phyloP scores from a whole-genome alignment of 768 basidiomycete species.

The Boletus insuetus region DNA sequence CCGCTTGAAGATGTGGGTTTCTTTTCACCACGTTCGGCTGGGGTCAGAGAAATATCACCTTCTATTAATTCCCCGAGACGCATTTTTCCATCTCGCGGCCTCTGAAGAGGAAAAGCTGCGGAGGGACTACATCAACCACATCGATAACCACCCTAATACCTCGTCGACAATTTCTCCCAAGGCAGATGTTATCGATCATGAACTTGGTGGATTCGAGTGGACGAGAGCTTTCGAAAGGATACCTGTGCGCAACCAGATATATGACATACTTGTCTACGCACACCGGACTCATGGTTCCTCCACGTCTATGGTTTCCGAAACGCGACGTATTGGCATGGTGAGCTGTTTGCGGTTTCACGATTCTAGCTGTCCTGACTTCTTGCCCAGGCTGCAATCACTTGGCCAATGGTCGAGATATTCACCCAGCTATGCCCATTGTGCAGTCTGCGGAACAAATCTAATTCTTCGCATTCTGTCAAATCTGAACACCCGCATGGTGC shows the following conservation, averaged over 20 bases:
- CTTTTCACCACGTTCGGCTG: conserved; percentile 57
- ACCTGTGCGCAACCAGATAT: conserved; percentile 65
- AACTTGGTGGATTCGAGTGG: conserved; percentile 32
- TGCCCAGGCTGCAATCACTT: conserved; percentile 62
- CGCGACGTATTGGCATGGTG: conserved; percentile 58
- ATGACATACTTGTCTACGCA: conserved; percentile 64
- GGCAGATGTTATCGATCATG: conserved; percentile 15
- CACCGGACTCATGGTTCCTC: conserved; percentile 59
- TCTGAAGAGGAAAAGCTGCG: conserved; percentile 51
- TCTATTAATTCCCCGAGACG: conserved; percentile 58
- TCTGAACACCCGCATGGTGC: conserved; percentile 12
- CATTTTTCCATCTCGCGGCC: conserved; percentile 49
- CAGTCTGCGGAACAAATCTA: conserved; percentile 41
- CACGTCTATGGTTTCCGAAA: conserved; percentile 52
- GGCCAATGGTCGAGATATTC: conserved; percentile 74
- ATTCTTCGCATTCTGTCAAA: conserved; percentile 20
- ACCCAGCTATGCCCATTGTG: conserved; percentile 57
- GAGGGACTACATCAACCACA: conserved; percentile 43
- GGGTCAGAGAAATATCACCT: conserved; percentile 60
- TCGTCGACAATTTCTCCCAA: conserved; percentile 17
- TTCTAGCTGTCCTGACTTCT: conserved; percentile 4
- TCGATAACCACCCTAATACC: conserved; percentile 23
- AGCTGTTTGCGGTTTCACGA: conserved; percentile 24
- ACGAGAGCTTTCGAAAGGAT: conserved; percentile 53
- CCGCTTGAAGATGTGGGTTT: conserved; percentile 51